phyloP scores from a whole-genome alignment of 2,329 filamentous ascomycete genomes.

The Nemania sp. region DNA sequence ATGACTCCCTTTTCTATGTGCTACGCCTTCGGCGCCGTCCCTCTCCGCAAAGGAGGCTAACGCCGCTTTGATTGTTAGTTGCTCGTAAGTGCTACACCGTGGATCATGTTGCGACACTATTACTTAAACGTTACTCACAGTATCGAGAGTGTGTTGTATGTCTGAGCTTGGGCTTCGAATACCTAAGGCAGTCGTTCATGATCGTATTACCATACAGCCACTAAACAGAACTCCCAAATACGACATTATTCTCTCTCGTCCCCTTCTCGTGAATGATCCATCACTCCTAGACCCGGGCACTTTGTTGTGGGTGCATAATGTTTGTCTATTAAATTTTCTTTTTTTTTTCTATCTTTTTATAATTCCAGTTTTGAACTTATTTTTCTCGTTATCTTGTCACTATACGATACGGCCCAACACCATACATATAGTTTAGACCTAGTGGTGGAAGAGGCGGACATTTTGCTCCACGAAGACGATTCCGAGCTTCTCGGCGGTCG shows the following conservation, averaged over 20 bases:
- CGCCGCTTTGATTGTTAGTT: not conserved
- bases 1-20: conserved; percentile 15
- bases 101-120: not conserved
- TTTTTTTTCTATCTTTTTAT: not conserved
- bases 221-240: not conserved
- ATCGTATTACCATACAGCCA: conserved; percentile 18
- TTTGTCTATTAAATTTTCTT: not conserved
- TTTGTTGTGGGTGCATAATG: not conserved
- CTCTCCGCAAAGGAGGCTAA: not conserved
- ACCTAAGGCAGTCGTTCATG: not conserved
- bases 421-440: conserved; percentile 38
- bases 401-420: not conserved
- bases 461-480: conserved; percentile 97
- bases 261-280: conserved; percentile 11
- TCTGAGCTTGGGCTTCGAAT: not conserved
- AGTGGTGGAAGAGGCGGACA: conserved; percentile 94
- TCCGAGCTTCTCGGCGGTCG: conserved; percentile 86
- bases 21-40: not conserved
- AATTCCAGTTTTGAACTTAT: not conserved
- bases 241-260: not conserved
- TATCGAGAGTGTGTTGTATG: not conserved
- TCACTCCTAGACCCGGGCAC: not conserved
- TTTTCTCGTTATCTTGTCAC: not conserved
- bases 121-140: not conserved
- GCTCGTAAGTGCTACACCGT: not conserved